Conservation (phyloP, 192 early-diverging fungal genomes). For the Linnemannia zychae region DNA sequence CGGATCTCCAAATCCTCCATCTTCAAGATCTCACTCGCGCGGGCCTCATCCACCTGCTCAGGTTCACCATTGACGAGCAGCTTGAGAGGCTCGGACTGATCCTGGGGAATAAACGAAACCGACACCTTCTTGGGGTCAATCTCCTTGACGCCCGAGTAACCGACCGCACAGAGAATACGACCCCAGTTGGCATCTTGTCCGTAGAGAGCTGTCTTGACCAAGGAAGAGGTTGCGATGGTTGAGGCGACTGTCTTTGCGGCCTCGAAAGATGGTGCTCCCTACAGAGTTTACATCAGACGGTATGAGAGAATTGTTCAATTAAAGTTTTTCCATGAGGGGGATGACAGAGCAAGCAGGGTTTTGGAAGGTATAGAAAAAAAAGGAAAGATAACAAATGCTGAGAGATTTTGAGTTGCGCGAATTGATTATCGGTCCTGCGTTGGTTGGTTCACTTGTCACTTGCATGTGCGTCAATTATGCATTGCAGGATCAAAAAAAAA, state of each 20-base stretch:
- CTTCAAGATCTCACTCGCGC: conserved; percentile 86
- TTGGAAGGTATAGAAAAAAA: neutral
- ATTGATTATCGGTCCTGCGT: conserved; percentile 1
- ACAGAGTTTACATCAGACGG: neutral
- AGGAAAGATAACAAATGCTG: neutral
- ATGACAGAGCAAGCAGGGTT: neutral
- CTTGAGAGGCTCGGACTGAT: conserved; percentile 71
- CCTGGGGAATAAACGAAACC: conserved; percentile 79
- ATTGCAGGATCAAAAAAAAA: neutral
- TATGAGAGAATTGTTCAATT: neutral
- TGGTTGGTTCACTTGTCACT: neutral
- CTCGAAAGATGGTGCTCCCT: conserved; percentile 79
- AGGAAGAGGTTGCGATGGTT: conserved; percentile 91
- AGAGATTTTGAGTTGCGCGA: neutral
- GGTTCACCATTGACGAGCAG: conserved; percentile 89
- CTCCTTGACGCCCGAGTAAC: conserved; percentile 80
- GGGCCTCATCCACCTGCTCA: conserved; percentile 80
- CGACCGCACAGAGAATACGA: conserved; percentile 92
- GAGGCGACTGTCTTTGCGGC: conserved; percentile 87
- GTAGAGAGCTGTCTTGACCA: conserved; percentile 97
- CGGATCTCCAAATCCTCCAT: conserved; percentile 87
- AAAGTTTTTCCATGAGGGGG: neutral
- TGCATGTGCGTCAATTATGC: neutral
- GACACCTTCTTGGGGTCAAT: conserved; percentile 83
- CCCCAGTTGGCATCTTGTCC: conserved; percentile 99